A percentile compares a stretch with the other conserved stretches of the same genome.
These are phyloP conservation scores for Penicillium expansum DNA, from an alignment of 2,329 filamentous ascomycete species.

Conservation along the genomic window DNA sequence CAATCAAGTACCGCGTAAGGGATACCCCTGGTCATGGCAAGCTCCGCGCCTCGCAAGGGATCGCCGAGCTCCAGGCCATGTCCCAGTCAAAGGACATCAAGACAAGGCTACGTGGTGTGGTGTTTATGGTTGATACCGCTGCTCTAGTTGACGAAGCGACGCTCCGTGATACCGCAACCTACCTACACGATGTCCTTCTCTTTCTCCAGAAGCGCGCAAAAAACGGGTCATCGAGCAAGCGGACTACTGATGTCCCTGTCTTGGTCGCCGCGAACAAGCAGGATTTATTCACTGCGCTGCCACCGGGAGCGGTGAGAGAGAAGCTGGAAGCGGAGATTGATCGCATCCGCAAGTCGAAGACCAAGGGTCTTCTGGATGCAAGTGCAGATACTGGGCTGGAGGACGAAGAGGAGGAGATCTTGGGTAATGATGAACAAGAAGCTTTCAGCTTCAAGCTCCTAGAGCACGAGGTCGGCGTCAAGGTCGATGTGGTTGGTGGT, in stretches of 20 bases:
- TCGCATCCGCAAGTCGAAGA: conserved; percentile 70
- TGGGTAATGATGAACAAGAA: conserved; percentile 76
- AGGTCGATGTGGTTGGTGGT: conserved; percentile 73
- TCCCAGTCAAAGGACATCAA: conserved; percentile 34
- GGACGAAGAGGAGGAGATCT: conserved; percentile 78
- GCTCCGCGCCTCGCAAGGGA: conserved; percentile 64
- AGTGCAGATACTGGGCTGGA: conserved; percentile 60
- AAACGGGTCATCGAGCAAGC: conserved; percentile 54
- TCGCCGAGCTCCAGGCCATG: conserved; percentile 40
- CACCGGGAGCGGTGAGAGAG: conserved; percentile 69
- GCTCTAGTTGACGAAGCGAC: conserved; percentile 50
- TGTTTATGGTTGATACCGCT: conserved; percentile 88
- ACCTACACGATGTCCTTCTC: conserved; percentile 86
- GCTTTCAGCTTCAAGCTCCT: conserved; percentile 78
- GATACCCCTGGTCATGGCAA: conserved; percentile 97
- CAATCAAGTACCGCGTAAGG: conserved; percentile 39
- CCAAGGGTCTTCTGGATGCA: conserved; percentile 78
- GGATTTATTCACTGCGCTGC: conserved; percentile 90
- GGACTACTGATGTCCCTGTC: conserved; percentile 63
- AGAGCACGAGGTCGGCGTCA: conserved; percentile 72
- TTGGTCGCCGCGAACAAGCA: conserved; percentile 92
- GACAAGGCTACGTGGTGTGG: conserved; percentile 62
- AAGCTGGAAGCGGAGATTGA: conserved; percentile 78
- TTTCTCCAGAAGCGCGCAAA: conserved; percentile 69
- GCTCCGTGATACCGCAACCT: conserved; percentile 72